These are phyloP conservation scores for Cladosporium sp. DNA, from an alignment of 2,329 filamentous ascomycete species.

Conservation along the genomic window DNA sequence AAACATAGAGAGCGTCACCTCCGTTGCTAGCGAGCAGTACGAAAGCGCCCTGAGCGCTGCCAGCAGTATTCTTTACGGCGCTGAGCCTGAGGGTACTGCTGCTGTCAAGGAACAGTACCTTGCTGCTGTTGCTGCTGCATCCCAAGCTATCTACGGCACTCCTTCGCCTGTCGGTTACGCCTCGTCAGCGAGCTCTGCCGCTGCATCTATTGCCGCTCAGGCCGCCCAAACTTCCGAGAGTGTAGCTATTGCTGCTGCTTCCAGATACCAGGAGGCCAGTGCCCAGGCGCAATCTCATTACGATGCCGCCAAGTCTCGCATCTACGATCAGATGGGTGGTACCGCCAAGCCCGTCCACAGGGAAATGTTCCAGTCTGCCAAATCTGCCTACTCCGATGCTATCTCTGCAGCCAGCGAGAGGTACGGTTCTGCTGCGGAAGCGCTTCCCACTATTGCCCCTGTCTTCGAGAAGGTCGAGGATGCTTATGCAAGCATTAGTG, in stretches of 20 bases:
- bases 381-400: constrained; percentile 67
- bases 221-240: constrained; percentile 34
- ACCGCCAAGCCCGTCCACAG: constrained; percentile 69
- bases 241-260: constrained; percentile 51
- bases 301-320: constrained; percentile 64
- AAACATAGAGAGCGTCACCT: constrained; percentile 48
- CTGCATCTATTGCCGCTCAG: constrained; percentile 31
- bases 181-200: constrained; percentile 36
- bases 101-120: constrained; percentile 56
- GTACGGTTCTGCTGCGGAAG: constrained; percentile 57
- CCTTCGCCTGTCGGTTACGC: constrained; percentile 46
- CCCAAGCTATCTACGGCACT: constrained; percentile 56
- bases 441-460: constrained; percentile 37
- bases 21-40: constrained; percentile 55
- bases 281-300: constrained; percentile 68
- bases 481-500: constrained; percentile 58
- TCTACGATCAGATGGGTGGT: constrained; percentile 68
- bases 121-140: constrained; percentile 60
- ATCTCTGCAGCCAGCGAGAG: constrained; percentile 62
- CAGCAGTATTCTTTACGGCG: constrained; percentile 54
- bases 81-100: constrained; percentile 48
- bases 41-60: constrained; percentile 58
- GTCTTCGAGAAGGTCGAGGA: constrained; percentile 41
- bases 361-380: constrained; percentile 68
- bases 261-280: constrained; percentile 65